These are phyloP conservation scores for Boletus vinaceobasis DNA, from an alignment of 768 basidiomycete species.

Conservation along the genomic window DNA sequence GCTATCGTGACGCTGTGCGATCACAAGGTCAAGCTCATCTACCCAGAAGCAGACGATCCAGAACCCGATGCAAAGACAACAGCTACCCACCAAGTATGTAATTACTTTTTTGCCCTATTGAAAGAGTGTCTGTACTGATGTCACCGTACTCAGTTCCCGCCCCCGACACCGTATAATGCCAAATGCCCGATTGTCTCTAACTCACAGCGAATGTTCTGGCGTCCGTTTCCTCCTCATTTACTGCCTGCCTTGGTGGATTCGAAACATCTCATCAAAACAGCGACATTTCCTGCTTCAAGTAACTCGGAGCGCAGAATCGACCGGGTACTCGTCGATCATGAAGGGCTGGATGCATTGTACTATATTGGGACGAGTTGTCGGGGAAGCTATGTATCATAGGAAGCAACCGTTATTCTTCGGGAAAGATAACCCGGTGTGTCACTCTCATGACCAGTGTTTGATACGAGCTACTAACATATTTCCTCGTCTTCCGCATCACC, in stretches of 20 bases:
- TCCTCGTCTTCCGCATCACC: too few relatives aligned
- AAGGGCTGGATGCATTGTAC: constrained; percentile 18
- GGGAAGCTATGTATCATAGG: constrained; percentile 26
- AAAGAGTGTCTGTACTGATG: background rate
- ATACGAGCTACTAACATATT: too few relatives aligned
- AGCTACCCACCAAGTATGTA: constrained; percentile 19
- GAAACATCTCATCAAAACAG: constrained; percentile 22
- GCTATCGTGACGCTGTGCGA: constrained; percentile 25
- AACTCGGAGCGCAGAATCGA: constrained; percentile 14
- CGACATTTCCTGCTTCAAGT: constrained; percentile 15
- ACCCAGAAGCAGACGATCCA: constrained; percentile 23
- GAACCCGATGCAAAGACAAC: constrained; percentile 13
- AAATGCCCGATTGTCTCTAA: constrained; percentile 21
- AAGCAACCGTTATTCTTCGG: constrained; percentile 22
- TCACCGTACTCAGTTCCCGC: constrained; percentile 15
- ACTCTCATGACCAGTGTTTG: constrained; percentile 4
- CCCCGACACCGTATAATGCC: constrained; percentile 12
- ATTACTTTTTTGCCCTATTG: background rate
- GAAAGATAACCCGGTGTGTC: constrained; percentile 19
- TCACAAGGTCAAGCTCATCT: constrained; percentile 24
- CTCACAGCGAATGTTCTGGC: constrained; percentile 30
- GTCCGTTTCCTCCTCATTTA: constrained; percentile 9
- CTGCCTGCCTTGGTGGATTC: background rate
- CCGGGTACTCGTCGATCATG: constrained; percentile 22
- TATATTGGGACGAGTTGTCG: constrained; percentile 32